These are phyloP conservation scores for Dioscorea alata DNA, from an alignment of 106 monocot species.

Conservation along the genomic window DNA sequence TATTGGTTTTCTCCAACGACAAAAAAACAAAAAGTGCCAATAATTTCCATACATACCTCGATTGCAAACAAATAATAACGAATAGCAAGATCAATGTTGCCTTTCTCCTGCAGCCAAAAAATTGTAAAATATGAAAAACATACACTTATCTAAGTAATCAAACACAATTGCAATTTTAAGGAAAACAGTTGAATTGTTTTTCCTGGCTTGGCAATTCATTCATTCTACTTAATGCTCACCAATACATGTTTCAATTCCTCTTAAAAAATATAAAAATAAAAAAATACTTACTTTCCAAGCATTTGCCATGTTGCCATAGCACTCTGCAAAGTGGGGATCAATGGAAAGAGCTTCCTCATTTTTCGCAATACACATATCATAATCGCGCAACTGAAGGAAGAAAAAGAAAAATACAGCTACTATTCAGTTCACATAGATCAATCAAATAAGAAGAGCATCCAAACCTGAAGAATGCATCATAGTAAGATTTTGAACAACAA, in stretches of 20 bases:
- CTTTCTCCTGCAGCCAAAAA: constrained; percentile 73
- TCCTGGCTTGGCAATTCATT: not conserved
- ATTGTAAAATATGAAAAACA: not conserved
- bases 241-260: not conserved
- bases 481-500: not conserved
- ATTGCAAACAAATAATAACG: constrained; percentile 80
- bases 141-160: not conserved
- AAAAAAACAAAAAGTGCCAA: not conserved
- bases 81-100: constrained; percentile 84
- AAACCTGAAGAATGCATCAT: not conserved
- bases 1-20: not conserved
- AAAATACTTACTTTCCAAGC: constrained; percentile 74
- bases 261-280: too few species aligned
- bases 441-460: not conserved
- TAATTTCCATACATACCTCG: constrained; percentile 35
- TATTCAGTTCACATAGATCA: not conserved
- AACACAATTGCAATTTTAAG: not conserved
- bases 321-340: constrained; percentile 83
- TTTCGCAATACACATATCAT: constrained; percentile 85
- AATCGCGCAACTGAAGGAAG: constrained; percentile 68
- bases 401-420: not conserved
- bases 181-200: not conserved
- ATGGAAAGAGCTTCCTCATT: constrained; percentile 92
- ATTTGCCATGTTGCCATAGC: constrained; percentile 99
- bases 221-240: not conserved